phyloP scores from a whole-genome alignment of 805 yeast genomes.

The Wickerhamomyces hampshirensis region DNA sequence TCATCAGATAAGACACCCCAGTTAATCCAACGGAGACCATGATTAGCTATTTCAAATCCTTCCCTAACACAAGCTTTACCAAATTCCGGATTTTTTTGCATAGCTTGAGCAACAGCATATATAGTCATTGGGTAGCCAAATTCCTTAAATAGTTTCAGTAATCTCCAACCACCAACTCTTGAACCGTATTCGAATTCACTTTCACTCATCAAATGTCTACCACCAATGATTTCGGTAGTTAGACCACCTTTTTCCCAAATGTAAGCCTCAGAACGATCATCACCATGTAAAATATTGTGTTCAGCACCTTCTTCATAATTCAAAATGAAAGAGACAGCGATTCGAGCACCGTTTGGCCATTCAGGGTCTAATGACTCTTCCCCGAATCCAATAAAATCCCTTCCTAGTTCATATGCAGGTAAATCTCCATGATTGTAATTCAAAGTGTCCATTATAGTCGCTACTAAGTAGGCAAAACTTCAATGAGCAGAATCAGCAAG shows the following conservation, averaged over 20 bases:
- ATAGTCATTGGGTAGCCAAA: constrained; percentile 29
- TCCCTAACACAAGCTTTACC: constrained; percentile 32
- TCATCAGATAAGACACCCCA: constrained; percentile 26
- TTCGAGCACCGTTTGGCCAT: constrained; percentile 31
- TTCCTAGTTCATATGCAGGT: constrained; percentile 17
- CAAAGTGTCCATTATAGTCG: too few species aligned
- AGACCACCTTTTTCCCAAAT: constrained; percentile 15
- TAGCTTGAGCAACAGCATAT: constrained; percentile 36
- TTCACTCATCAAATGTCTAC: constrained; percentile 27
- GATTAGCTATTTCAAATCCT: constrained; percentile 36
- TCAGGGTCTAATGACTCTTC: constrained; percentile 25
- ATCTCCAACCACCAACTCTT: constrained; percentile 30
- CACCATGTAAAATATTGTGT: constrained; percentile 27
- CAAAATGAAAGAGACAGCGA: constrained; percentile 28
- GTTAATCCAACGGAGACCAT: constrained; percentile 33
- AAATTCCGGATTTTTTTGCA: constrained; percentile 29
- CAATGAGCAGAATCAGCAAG: too few species aligned
- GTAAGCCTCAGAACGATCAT: constrained; percentile 18
- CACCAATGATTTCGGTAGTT: constrained; percentile 13
- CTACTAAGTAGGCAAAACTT: too few species aligned
- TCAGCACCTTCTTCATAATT: constrained; percentile 35
- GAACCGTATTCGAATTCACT: constrained; percentile 32
- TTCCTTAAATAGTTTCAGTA: constrained; percentile 30
- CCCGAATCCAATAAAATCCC: constrained; percentile 30
- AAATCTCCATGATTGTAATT: constrained; percentile 16